Conservation (phyloP, 257 asterid genomes). For the Agastache rugosa region DNA sequence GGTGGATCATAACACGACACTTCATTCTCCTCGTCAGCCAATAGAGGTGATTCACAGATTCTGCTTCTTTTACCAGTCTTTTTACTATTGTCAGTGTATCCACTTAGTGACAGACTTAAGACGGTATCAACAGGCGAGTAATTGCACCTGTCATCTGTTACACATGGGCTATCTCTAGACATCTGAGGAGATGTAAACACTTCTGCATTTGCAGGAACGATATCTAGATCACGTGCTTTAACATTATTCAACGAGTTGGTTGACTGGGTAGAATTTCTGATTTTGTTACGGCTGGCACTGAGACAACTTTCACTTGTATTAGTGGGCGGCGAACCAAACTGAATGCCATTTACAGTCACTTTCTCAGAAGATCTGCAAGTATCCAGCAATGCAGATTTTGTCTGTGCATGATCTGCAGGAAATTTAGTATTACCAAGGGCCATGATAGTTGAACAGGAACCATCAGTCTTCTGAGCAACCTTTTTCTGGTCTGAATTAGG, state of each 20-base stretch:
- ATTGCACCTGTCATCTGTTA: slow-evolving; percentile 34
- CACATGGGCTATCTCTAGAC: slow-evolving; percentile 42
- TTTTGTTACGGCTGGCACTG: slow-evolving; percentile 26
- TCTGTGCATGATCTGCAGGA: slow-evolving; percentile 34
- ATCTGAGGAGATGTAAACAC: slow-evolving; percentile 52
- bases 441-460: slow-evolving; percentile 51
- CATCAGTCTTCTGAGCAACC: slow-evolving; percentile 33
- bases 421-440: slow-evolving; percentile 44
- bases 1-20: slow-evolving; percentile 49
- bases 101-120: slow-evolving; percentile 58
- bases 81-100: slow-evolving; percentile 39
- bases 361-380: slow-evolving; percentile 38
- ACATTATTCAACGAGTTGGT: slow-evolving; percentile 34
- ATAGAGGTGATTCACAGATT: slow-evolving; percentile 35
- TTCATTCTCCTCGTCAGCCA: slow-evolving; percentile 42
- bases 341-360: slow-evolving; percentile 36
- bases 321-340: slow-evolving; percentile 34
- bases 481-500: slow-evolving; percentile 37
- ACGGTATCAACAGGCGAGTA: slow-evolving; percentile 48
- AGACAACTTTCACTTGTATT: slow-evolving; percentile 28
- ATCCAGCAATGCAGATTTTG: slow-evolving; percentile 38
- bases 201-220: slow-evolving; percentile 34
- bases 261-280: slow-evolving; percentile 30
- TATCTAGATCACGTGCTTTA: slow-evolving; percentile 28
- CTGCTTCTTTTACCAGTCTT: slow-evolving; percentile 53